Conservation (phyloP, 306 rosid genomes). For the Trichosanthes truncata region DNA sequence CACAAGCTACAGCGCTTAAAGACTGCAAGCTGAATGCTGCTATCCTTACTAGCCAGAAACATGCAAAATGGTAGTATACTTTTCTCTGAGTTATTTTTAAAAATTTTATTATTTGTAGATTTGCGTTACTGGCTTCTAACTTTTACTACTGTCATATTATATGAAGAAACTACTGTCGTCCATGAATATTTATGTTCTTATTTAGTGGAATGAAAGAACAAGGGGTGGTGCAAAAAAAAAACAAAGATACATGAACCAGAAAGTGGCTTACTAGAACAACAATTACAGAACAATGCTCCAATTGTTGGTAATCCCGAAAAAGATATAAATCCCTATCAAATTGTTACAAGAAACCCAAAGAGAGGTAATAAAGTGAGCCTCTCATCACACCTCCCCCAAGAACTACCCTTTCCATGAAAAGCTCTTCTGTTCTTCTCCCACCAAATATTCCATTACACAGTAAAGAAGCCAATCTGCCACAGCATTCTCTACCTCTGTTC, state of each 20-base stretch:
- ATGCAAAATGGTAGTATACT: conserved; percentile 41
- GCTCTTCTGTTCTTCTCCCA: neutral
- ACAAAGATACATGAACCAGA: neutral
- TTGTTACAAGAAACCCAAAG: neutral
- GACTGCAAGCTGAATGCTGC: neutral
- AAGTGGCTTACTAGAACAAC: neutral
- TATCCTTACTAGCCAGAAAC: neutral
- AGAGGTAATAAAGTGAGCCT: neutral
- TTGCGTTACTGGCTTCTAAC: neutral
- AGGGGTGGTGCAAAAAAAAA: neutral
- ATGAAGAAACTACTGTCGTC: neutral
- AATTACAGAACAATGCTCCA: neutral
- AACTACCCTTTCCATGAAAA: conserved; percentile 1
- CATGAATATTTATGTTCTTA: neutral
- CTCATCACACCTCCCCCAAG: neutral
- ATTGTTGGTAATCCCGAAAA: neutral
- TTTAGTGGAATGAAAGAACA: neutral
- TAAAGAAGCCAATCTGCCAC: neutral
- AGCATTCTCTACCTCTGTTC: neutral
- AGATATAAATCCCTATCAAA: neutral
- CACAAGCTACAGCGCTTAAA: neutral
- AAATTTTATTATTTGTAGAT: neutral
- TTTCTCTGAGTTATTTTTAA: neutral
- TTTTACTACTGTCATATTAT: neutral
- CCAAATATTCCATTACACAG: neutral